Base-by-base conservation (phyloP, 352 stramenopile genomes). In the Phytophthora rubi region DNA sequence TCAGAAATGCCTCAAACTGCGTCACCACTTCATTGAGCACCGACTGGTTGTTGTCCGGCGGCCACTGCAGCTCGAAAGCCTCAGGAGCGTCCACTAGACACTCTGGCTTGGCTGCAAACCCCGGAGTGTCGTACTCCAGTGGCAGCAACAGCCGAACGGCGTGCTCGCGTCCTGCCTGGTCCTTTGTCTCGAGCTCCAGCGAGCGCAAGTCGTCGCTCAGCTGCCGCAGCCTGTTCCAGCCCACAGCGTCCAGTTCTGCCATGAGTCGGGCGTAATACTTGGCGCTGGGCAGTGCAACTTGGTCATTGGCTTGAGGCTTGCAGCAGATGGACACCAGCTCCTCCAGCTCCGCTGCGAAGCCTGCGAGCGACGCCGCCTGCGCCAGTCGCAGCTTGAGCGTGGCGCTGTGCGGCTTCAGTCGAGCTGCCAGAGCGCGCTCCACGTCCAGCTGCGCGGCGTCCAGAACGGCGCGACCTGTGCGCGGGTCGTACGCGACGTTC, bases 261-360 rank as follows among this genome's bases (percentile, higher is more conserved):
- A 93, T 78, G 16, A 94, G 65, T 44, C 53, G 77, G 21, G 65
- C 76, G 71, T 94, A 94, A 70, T 89, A 92, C 12, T 56, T 53
- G n/a, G 82, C 72, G 15, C 70, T 71, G 6, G 82, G 85, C 15
- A 92, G 72, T 39, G 70, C 16, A 3, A 28, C 42, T 28, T 62
- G 54, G 44, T 48, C 42, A 6, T 48, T 5, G 0, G 30, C 37
- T n/a, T 69, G 51, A 8, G 52, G 2, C 4, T 74, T 64, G 16
- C 68, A 70, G 18, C 70, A 87, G 45, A 93, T 76, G 8, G 77
- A 69, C 8, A 92, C 66, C 32, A 93, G 70, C 61, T 93, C 84
- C 35, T 92, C 65, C 13, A 93, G 62, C 56, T 93, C 82, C 5
- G 60, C 56, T 16, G 79, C 70, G 26, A 93, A 90, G 32, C 75